Evolutionary conservation across 2,329 filamentous ascomycete species (phyloP).

Genomic region (Verticillium klebahnii): DNA sequence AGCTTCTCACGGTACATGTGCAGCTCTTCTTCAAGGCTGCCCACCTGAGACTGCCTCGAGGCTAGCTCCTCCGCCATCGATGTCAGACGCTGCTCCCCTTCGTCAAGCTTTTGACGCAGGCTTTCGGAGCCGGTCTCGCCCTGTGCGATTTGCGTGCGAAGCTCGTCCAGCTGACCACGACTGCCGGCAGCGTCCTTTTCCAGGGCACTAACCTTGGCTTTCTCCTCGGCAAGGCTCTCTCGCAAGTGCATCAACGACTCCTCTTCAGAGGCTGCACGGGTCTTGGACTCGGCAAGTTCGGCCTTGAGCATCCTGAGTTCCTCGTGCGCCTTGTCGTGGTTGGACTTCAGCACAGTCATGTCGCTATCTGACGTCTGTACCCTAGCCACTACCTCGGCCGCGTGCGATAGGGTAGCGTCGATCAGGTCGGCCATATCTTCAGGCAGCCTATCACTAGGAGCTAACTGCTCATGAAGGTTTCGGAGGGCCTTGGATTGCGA

Average conservation of each 20-base stretch:
- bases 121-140: constrained; percentile 81
- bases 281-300: constrained; percentile 51
- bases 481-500: constrained; percentile 50
- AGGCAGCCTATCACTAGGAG: constrained; percentile 47
- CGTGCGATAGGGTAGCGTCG: constrained; percentile 53
- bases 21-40: constrained; percentile 72
- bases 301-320: constrained; percentile 50
- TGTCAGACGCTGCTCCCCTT: constrained; percentile 68
- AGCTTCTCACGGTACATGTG: constrained; percentile 63
- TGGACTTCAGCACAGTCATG: constrained; percentile 53
- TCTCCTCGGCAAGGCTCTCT: constrained; percentile 49
- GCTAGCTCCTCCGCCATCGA: constrained; percentile 66
- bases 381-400: constrained; percentile 56
- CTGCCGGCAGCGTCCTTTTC: constrained; percentile 58
- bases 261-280: constrained; percentile 48
- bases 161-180: constrained; percentile 61
- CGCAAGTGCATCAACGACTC: constrained; percentile 44
- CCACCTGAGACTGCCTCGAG: constrained; percentile 70
- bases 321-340: constrained; percentile 56
- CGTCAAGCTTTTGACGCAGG: constrained; percentile 67
- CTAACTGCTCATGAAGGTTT: constrained; percentile 55
- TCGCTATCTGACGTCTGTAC: constrained; percentile 56
- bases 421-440: constrained; percentile 53
- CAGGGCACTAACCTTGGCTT: constrained; percentile 48
- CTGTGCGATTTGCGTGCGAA: constrained; percentile 70